Percentiles rank a stretch among this genome's conserved stretches.
phyloP scores from a whole-genome alignment of 2,329 filamentous ascomycete genomes.

The Clonostachys rhizophaga region DNA sequence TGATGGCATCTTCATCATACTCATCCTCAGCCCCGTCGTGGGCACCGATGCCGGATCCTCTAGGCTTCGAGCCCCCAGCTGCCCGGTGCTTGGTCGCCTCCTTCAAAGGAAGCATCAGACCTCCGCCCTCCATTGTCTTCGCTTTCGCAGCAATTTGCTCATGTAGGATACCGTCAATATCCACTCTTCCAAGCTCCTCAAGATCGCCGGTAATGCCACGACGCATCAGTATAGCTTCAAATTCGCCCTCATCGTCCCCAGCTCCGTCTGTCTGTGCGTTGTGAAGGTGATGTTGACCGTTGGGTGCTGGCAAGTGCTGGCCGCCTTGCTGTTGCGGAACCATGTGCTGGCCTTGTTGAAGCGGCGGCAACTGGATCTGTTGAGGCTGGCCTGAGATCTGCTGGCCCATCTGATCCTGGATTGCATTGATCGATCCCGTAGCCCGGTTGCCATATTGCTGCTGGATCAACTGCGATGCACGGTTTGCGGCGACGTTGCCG shows the following conservation, averaged over 20 bases:
- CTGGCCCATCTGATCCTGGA: constrained; percentile 15
- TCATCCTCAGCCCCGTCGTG: constrained; percentile 57
- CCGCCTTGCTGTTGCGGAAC: constrained; percentile 23
- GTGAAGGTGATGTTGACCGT: constrained; percentile 12
- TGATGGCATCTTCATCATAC: constrained; percentile 91
- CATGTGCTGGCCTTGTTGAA: constrained; percentile 9
- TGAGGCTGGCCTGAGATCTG: constrained; percentile 16
- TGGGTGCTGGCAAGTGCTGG: constrained; percentile 17
- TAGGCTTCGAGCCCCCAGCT: background rate
- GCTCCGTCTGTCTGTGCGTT: constrained; percentile 71
- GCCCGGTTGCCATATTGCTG: constrained; percentile 58
- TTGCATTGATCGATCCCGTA: constrained; percentile 60
- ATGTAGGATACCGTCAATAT: constrained; percentile 67
- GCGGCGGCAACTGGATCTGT: constrained; percentile 2
- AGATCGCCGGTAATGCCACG: constrained; percentile 48
- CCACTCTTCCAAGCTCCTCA: constrained; percentile 51
- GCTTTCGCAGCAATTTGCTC: constrained; percentile 61
- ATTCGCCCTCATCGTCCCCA: constrained; percentile 42
- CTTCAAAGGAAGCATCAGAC: constrained; percentile 69
- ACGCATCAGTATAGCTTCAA: constrained; percentile 55
- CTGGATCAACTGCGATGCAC: constrained; percentile 53
- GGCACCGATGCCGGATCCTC: constrained; percentile 58
- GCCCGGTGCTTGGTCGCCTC: constrained; percentile 32
- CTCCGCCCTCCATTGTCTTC: constrained; percentile 67
- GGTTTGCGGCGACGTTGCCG: constrained; percentile 38